A percentile compares a stretch with the other conserved stretches of the same genome.
Evolutionary conservation across 2,329 filamentous ascomycete species (phyloP).

Genomic region (Diaporthe capsici): DNA sequence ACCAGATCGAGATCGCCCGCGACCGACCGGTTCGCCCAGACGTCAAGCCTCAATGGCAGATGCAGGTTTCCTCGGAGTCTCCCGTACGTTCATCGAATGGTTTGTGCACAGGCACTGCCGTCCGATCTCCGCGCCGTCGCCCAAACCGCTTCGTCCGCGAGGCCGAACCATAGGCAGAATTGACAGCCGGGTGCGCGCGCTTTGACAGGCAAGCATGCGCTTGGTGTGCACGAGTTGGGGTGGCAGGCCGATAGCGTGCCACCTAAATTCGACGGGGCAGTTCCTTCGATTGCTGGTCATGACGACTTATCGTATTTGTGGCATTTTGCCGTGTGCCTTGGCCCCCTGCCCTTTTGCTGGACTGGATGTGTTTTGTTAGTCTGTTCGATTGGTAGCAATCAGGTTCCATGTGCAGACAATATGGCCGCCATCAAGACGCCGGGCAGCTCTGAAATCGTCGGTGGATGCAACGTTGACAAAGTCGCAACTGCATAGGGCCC

Average conservation of each 20-base stretch:
- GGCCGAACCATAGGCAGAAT: background rate
- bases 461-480: slow-evolving; percentile 1
- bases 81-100: background rate
- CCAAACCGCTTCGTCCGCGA: background rate
- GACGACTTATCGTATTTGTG: background rate
- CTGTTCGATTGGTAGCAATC: background rate
- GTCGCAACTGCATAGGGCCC: slow-evolving; percentile 9
- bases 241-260: slow-evolving; percentile 9
- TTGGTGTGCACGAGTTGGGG: slow-evolving; percentile 6
- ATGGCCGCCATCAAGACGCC: slow-evolving; percentile 12
- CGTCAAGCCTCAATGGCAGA: background rate
- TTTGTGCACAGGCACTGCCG: slow-evolving; percentile 2
- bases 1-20: slow-evolving; percentile 1
- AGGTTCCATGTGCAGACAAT: background rate
- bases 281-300: background rate
- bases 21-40: background rate
- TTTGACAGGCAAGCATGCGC: slow-evolving; percentile 3
- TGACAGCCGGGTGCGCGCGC: slow-evolving; percentile 1
- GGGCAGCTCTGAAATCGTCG: background rate
- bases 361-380: background rate
- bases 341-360: background rate
- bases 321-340: slow-evolving; percentile 20
- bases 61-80: background rate
- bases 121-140: slow-evolving; percentile 25
- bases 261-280: background rate